phyloP scores from a whole-genome alignment of 2,329 filamentous ascomycete species.

The Delphinella strobiligena region DNA sequence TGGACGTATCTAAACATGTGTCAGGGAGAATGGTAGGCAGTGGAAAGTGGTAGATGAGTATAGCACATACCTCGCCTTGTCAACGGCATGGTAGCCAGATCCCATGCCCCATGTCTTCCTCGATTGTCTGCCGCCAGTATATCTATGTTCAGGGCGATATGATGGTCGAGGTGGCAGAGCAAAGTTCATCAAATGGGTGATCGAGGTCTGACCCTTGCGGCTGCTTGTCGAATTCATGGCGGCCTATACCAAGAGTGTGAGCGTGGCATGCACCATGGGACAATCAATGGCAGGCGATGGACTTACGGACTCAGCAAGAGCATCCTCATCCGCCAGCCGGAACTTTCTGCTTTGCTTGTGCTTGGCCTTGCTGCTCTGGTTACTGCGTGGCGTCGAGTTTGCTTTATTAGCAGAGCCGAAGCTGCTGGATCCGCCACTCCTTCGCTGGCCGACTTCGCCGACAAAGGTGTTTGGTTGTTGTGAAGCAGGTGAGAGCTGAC shows the following conservation, averaged over 20 bases:
- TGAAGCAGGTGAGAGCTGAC: slow-evolving; percentile 30
- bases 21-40: slow-evolving; percentile 9
- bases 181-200: slow-evolving; percentile 94
- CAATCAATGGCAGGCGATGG: slow-evolving; percentile 5
- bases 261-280: slow-evolving; percentile 10
- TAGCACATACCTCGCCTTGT: slow-evolving; percentile 64
- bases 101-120: slow-evolving; percentile 72
- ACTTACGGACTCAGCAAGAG: slow-evolving; percentile 67
- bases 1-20: slow-evolving; percentile 58
- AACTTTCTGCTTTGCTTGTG: slow-evolving; percentile 73
- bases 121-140: slow-evolving; percentile 28
- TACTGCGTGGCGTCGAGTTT: slow-evolving; percentile 52
- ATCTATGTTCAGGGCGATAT: slow-evolving; percentile 27
- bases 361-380: slow-evolving; percentile 65
- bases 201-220: slow-evolving; percentile 87
- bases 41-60: not conserved
- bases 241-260: slow-evolving; percentile 28
- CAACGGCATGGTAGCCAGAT: slow-evolving; percentile 77
- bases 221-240: slow-evolving; percentile 53
- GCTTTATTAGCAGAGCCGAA: slow-evolving; percentile 26
- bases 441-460: slow-evolving; percentile 31
- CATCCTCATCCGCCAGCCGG: slow-evolving; percentile 68
- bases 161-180: slow-evolving; percentile 64
- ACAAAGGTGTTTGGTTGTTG: slow-evolving; percentile 31
- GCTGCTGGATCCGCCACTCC: slow-evolving; percentile 26